Percentiles rank a stretch among this genome's conserved stretches.
These are phyloP conservation scores for Lepiota brunneoincarnata DNA, from an alignment of 768 basidiomycete species.

Conservation along the genomic window DNA sequence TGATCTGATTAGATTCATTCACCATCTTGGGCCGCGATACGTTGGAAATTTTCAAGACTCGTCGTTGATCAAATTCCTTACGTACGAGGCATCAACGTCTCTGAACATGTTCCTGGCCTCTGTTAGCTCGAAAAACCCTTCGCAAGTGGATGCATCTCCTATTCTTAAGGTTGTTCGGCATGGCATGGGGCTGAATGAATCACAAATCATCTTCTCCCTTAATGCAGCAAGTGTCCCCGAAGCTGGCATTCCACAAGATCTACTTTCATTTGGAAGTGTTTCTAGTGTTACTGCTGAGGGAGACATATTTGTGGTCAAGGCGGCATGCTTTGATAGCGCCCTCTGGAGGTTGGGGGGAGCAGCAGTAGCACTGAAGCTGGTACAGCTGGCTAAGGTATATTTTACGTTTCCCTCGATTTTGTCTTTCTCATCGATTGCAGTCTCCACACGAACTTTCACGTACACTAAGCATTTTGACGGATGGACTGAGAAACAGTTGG, in stretches of 20 bases:
- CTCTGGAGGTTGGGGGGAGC: constrained; percentile 86
- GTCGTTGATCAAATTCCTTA: constrained; percentile 68
- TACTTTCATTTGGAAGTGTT: background rate
- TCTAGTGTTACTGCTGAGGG: constrained; percentile 34
- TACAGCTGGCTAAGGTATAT: constrained; percentile 73
- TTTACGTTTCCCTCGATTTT: background rate
- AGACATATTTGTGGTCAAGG: constrained; percentile 59
- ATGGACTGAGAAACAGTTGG: constrained; percentile 84
- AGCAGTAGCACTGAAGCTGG: constrained; percentile 65
- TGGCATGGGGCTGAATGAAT: constrained; percentile 35
- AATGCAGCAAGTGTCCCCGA: constrained; percentile 17
- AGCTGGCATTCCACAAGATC: background rate
- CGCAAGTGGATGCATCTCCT: constrained; percentile 17
- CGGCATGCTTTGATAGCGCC: constrained; percentile 65
- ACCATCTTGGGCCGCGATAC: constrained; percentile 82
- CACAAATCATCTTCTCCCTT: constrained; percentile 21
- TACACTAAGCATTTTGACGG: constrained; percentile 68
- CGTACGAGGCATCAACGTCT: constrained; percentile 82
- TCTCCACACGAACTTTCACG: constrained; percentile 76
- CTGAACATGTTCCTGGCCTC: constrained; percentile 73
- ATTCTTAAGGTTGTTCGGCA: constrained; percentile 52
- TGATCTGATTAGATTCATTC: constrained; percentile 69
- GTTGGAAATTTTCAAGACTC: constrained; percentile 73
- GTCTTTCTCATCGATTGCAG: constrained; percentile 28
- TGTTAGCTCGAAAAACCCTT: constrained; percentile 30